Evolutionary conservation across 73 alveolate genomes (phyloP).

Genomic region (Durusdinium trenchii): DNA sequence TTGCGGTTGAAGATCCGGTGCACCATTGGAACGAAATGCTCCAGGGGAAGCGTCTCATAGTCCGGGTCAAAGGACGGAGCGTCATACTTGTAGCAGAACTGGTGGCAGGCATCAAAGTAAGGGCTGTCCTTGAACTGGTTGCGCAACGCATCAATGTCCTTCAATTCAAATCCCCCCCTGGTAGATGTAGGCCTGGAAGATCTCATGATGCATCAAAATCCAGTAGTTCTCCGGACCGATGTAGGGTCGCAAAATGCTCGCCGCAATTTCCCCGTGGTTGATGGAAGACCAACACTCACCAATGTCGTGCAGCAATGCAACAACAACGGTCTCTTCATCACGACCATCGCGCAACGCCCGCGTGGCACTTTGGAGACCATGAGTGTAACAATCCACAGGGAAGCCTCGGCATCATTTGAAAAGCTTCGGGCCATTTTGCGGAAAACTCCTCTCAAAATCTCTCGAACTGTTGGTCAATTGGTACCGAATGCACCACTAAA

Average conservation of each 20-base stretch:
- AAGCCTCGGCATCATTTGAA: too few species aligned
- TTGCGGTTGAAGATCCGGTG: constrained; percentile 70
- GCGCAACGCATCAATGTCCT: constrained; percentile 41
- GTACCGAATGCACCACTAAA: too few species aligned
- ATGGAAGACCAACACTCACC: constrained; percentile 79
- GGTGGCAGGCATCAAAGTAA: constrained; percentile 57
- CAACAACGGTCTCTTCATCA: constrained; percentile 82
- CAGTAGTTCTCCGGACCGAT: constrained; percentile 84
- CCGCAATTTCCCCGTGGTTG: constrained; percentile 88
- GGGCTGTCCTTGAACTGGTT: constrained; percentile 92
- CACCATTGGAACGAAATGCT: constrained; percentile 83
- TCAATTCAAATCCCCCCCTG: neutral
- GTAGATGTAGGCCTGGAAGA: constrained; percentile 79
- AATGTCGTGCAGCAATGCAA: constrained; percentile 77
- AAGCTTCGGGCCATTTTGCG: too few species aligned
- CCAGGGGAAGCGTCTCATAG: constrained; percentile 71
- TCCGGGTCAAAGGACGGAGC: constrained; percentile 71
- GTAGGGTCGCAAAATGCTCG: constrained; percentile 82
- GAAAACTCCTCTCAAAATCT: too few species aligned
- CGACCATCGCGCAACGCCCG: constrained; percentile 71
- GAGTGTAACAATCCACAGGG: constrained; percentile 70
- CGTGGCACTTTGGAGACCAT: constrained; percentile 82
- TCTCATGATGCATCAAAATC: constrained; percentile 69
- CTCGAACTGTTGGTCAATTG: too few species aligned
- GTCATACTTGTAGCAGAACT: constrained; percentile 75